Evolutionary conservation across 1,139 yeast genomes (phyloP).

Genomic region (Candida sanyaensis): DNA sequence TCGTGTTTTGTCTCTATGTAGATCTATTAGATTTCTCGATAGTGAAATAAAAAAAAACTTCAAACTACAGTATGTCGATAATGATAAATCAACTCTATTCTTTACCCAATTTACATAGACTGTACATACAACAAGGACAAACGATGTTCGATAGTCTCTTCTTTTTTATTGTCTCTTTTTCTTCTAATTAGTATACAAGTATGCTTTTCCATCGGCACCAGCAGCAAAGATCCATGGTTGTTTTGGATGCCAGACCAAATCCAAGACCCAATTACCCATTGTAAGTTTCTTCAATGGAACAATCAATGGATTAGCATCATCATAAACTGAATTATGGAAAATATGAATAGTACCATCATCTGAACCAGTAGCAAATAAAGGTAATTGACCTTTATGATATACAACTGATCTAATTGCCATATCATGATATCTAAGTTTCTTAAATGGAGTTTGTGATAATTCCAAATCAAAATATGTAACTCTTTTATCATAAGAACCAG

Average conservation of each 20-base stretch:
- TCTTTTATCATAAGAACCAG: slow-evolving; percentile 92
- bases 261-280: slow-evolving; percentile 85
- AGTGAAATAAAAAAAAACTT: no score
- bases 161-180: neutral
- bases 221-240: slow-evolving; percentile 98
- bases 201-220: slow-evolving; percentile 97
- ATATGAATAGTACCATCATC: slow-evolving; percentile 94
- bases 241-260: slow-evolving; percentile 93
- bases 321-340: slow-evolving; percentile 96
- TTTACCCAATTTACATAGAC: no score
- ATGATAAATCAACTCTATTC: no score
- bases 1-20: no score
- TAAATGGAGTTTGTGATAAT: slow-evolving; percentile 85
- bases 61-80: no score
- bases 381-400: slow-evolving; percentile 83
- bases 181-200: slow-evolving; percentile 91
- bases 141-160: neutral
- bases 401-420: slow-evolving; percentile 88
- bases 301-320: slow-evolving; percentile 92
- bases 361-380: slow-evolving; percentile 93
- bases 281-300: slow-evolving; percentile 94
- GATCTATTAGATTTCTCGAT: no score
- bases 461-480: slow-evolving; percentile 98
- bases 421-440: slow-evolving; percentile 91
- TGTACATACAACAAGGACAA: no score